Conservation (phyloP, 2,329 filamentous ascomycete genomes). For the Xylaria sp. region DNA sequence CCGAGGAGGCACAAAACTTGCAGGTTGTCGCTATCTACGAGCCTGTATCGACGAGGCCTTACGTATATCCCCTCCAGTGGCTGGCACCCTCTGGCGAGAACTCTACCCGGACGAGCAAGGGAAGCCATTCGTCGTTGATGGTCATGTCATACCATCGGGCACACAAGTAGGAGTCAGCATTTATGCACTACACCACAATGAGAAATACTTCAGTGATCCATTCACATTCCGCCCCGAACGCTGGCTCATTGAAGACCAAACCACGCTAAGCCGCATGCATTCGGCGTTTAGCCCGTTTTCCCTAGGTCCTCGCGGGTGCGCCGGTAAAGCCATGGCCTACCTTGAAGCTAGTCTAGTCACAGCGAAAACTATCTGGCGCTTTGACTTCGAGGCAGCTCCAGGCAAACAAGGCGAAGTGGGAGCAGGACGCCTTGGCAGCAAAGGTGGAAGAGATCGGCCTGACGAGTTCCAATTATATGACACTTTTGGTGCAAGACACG, state of each 20-base stretch:
- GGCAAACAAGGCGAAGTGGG: constrained; percentile 22
- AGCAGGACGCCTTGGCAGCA: neutral
- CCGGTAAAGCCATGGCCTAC: constrained; percentile 59
- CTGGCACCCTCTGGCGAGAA: constrained; percentile 28
- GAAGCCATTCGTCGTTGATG: constrained; percentile 25
- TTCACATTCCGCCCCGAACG: constrained; percentile 37
- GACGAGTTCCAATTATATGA: constrained; percentile 39
- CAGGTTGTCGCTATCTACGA: constrained; percentile 28
- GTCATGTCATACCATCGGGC: constrained; percentile 28
- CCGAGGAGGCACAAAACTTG: constrained; percentile 7
- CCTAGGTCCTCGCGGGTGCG: constrained; percentile 53
- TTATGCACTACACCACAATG: constrained; percentile 26
- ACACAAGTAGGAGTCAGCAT: constrained; percentile 27
- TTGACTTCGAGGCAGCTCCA: constrained; percentile 48
- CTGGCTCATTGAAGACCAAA: constrained; percentile 32
- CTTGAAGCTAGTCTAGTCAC: constrained; percentile 57
- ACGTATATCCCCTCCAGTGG: constrained; percentile 20
- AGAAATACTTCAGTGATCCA: constrained; percentile 19
- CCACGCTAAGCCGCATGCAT: constrained; percentile 29
- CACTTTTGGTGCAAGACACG: constrained; percentile 26
- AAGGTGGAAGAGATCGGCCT: neutral
- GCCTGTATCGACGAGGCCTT: constrained; percentile 35
- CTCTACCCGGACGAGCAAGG: neutral
- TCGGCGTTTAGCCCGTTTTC: constrained; percentile 52
- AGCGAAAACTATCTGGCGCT: constrained; percentile 55